Evolutionary conservation across 768 basidiomycete species (phyloP).

Genomic region (Mycena vulgaris): DNA sequence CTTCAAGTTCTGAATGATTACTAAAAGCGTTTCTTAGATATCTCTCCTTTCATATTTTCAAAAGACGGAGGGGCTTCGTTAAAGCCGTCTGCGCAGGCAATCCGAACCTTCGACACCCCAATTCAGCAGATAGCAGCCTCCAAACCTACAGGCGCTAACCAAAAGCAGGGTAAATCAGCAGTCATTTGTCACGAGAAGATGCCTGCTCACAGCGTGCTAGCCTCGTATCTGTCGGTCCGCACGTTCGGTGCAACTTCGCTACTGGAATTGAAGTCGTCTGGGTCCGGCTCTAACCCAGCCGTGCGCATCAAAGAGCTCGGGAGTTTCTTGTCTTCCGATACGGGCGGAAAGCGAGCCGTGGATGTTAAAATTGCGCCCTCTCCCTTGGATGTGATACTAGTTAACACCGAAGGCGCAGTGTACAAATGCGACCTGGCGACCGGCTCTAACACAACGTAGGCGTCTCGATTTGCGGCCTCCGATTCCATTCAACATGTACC

Average conservation of each 20-base stretch:
- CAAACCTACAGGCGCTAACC: neutral
- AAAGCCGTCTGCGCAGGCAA: slow-evolving; percentile 58
- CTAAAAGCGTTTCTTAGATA: slow-evolving; percentile 55
- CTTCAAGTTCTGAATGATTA: neutral
- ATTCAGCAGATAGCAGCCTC: slow-evolving; percentile 74
- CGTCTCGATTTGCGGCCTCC: slow-evolving; percentile 4
- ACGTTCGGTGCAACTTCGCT: slow-evolving; percentile 63
- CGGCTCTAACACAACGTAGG: slow-evolving; percentile 60
- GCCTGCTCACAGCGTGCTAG: slow-evolving; percentile 34
- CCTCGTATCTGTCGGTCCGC: slow-evolving; percentile 58
- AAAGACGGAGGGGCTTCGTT: slow-evolving; percentile 48
- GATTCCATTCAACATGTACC: slow-evolving; percentile 8
- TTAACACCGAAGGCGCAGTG: slow-evolving; percentile 68
- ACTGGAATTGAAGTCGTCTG: slow-evolving; percentile 47
- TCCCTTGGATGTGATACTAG: slow-evolving; percentile 52
- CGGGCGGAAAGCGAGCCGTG: slow-evolving; percentile 57
- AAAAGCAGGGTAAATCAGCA: slow-evolving; percentile 6
- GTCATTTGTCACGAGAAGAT: neutral
- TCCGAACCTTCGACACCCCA: slow-evolving; percentile 72
- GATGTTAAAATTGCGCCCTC: slow-evolving; percentile 62
- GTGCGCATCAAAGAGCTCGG: slow-evolving; percentile 50
- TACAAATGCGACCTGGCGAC: slow-evolving; percentile 60
- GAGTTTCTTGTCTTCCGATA: slow-evolving; percentile 57
- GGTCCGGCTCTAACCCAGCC: slow-evolving; percentile 18
- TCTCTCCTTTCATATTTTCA: slow-evolving; percentile 59